These are phyloP conservation scores for Amanita polypyramis DNA, from an alignment of 768 basidiomycete species.

Conservation along the genomic window DNA sequence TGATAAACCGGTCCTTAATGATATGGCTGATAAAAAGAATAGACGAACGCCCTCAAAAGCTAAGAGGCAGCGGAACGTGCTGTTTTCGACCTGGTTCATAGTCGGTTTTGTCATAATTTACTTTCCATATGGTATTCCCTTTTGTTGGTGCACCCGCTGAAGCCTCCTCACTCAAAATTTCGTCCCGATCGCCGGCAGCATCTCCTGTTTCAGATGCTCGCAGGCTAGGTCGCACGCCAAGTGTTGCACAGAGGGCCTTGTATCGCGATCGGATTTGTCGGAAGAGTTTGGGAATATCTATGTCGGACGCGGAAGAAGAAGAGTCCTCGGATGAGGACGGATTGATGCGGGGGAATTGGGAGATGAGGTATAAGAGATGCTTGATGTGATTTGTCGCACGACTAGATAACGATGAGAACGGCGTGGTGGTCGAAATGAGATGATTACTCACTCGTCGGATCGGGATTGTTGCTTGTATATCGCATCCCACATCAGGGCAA, in stretches of 20 bases:
- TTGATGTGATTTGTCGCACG: constrained; percentile 54
- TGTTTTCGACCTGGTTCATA: not conserved
- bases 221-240: constrained; percentile 50
- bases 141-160: not conserved
- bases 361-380: constrained; percentile 60
- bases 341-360: constrained; percentile 70
- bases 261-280: constrained; percentile 83
- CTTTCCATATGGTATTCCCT: not conserved
- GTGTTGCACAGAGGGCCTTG: constrained; percentile 71
- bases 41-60: not conserved
- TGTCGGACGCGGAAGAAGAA: constrained; percentile 17
- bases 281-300: constrained; percentile 71
- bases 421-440: not conserved
- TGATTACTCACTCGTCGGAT: constrained; percentile 36
- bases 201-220: constrained; percentile 14
- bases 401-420: constrained; percentile 20
- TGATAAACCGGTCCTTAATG: too few species aligned
- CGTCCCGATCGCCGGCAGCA: not conserved
- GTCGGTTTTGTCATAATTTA: not conserved
- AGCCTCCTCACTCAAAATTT: not conserved
- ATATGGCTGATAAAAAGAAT: not conserved
- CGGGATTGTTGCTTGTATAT: constrained; percentile 31
- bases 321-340: constrained; percentile 38
- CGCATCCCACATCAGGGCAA: constrained; percentile 60
- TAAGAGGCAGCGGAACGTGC: constrained; percentile 3